Percentiles rank a stretch among this genome's conserved stretches.
phyloP scores from a whole-genome alignment of 345 rosid genomes.

The Sisymbrium altissimum region DNA sequence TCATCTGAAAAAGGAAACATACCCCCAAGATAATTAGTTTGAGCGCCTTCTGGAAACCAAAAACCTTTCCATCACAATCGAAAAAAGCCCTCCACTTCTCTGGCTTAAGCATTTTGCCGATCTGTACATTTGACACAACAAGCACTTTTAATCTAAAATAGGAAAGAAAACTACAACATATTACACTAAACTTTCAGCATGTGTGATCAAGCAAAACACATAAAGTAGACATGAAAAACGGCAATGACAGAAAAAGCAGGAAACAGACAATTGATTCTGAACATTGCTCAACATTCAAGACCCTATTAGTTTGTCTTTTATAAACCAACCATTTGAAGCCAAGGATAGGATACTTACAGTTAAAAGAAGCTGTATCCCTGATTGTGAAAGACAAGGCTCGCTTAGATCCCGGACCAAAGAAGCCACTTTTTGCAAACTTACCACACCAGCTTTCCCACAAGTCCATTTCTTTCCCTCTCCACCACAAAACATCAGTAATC shows the following conservation, averaged over 20 bases:
- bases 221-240: background rate
- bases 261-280: background rate
- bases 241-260: background rate
- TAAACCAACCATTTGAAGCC: background rate
- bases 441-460: constrained; percentile 49
- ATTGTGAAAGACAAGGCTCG: constrained; percentile 66
- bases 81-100: constrained; percentile 71
- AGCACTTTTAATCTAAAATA: background rate
- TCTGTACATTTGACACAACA: constrained; percentile 40
- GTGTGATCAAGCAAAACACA: background rate
- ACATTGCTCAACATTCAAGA: background rate
- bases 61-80: constrained; percentile 69
- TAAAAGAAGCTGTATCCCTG: constrained; percentile 63
- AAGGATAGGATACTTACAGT: constrained; percentile 40
- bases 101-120: constrained; percentile 72
- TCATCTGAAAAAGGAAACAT: constrained; percentile 24
- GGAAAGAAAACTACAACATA: background rate
- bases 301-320: background rate
- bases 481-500: constrained; percentile 52
- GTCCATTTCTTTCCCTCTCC: constrained; percentile 55
- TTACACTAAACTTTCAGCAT: background rate
- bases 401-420: constrained; percentile 69
- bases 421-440: constrained; percentile 60
- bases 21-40: constrained; percentile 71
- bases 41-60: constrained; percentile 65